Percentiles rank a stretch among this genome's conserved stretches.
These are phyloP conservation scores for Cardamine chenopodiifolia DNA, from an alignment of 345 rosid genomes.

Conservation along the genomic window DNA sequence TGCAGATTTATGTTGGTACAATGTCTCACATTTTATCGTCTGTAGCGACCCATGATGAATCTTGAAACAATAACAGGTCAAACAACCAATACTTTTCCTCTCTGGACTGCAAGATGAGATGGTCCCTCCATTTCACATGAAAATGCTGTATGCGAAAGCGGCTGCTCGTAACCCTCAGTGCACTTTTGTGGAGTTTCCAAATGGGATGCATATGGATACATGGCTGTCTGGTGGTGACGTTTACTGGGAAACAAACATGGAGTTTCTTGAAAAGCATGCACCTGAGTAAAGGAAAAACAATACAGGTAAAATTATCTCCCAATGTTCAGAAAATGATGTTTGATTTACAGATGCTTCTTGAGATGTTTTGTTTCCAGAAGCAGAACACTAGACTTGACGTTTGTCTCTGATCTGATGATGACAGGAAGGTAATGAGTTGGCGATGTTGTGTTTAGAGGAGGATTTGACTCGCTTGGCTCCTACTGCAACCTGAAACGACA, in stretches of 20 bases:
- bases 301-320: slow-evolving; percentile 19
- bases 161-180: slow-evolving; percentile 78
- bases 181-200: slow-evolving; percentile 78
- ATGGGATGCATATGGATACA: slow-evolving; percentile 99
- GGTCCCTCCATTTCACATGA: slow-evolving; percentile 96
- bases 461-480: slow-evolving; percentile 28
- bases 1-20: background rate
- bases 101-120: slow-evolving; percentile 98
- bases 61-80: slow-evolving; percentile 57
- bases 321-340: background rate
- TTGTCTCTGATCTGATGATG: slow-evolving; percentile 29
- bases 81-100: slow-evolving; percentile 90
- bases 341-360: slow-evolving; percentile 27
- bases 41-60: slow-evolving; percentile 12
- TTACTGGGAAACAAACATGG: slow-evolving; percentile 73
- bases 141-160: slow-evolving; percentile 85
- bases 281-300: slow-evolving; percentile 52
- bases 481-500: slow-evolving; percentile 27
- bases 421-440: slow-evolving; percentile 32
- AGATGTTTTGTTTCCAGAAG: slow-evolving; percentile 2
- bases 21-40: background rate
- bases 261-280: slow-evolving; percentile 64
- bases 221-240: slow-evolving; percentile 92
- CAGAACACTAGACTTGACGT: slow-evolving; percentile 19
- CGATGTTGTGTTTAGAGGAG: slow-evolving; percentile 25